These are phyloP conservation scores for Aspergillus hiratsukae DNA, from an alignment of 2,329 filamentous ascomycete species.

Conservation along the genomic window DNA sequence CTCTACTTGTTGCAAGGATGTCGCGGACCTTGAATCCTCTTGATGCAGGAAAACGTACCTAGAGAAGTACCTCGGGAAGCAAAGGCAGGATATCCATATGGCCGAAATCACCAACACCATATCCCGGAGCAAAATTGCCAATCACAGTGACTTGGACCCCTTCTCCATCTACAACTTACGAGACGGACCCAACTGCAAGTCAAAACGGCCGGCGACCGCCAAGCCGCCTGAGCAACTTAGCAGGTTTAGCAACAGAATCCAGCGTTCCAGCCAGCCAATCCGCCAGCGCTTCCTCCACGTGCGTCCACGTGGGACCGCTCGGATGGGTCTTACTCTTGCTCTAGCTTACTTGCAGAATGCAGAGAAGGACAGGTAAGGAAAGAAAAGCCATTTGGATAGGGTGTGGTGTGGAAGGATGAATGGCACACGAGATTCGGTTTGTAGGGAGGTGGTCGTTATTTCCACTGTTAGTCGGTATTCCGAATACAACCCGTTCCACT, in stretches of 20 bases:
- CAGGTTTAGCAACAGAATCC: neutral
- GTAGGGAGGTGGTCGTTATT: neutral
- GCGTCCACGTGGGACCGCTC: conserved; percentile 34
- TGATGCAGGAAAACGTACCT: neutral
- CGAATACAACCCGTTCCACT: neutral
- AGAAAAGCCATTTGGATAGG: conserved; percentile 25
- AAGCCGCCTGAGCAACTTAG: conserved; percentile 9
- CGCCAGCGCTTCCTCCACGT: conserved; percentile 25
- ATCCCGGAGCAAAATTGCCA: neutral
- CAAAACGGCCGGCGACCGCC: conserved; percentile 4
- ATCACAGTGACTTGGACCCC: neutral
- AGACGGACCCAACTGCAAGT: neutral
- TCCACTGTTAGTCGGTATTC: neutral
- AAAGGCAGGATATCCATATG: neutral
- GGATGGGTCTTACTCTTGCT: conserved; percentile 21
- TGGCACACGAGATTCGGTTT: neutral
- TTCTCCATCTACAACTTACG: neutral
- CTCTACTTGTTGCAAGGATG: neutral
- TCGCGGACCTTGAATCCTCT: too few species aligned
- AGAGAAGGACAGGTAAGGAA: conserved; percentile 1
- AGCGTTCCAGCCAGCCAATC: conserved; percentile 11
- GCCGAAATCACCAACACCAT: neutral
- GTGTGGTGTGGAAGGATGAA: conserved; percentile 18
- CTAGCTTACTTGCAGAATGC: neutral
- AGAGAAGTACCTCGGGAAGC: neutral